phyloP scores from a whole-genome alignment of 208 protist genomes.

The Cochliopodium minus region DNA sequence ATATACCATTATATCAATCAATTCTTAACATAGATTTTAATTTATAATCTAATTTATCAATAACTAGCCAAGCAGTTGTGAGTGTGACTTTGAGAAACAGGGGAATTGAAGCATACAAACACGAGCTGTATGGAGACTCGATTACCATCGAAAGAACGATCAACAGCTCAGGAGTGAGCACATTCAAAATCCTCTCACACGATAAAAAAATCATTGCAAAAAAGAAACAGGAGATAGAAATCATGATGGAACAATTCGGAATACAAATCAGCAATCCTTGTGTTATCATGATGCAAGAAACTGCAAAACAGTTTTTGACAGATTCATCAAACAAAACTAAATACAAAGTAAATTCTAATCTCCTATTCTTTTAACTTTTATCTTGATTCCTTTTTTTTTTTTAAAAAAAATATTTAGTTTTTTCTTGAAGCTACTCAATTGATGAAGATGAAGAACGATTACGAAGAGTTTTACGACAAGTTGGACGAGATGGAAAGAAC shows the following conservation, averaged over 20 bases:
- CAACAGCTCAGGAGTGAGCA: not conserved
- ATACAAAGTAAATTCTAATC: too few species aligned
- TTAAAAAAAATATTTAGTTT: too few species aligned
- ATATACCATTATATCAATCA: too few species aligned
- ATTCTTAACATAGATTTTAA: too few species aligned
- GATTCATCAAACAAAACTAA: not conserved
- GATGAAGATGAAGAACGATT: not conserved
- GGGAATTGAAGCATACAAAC: conserved; percentile 5
- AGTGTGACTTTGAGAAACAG: conserved; percentile 1
- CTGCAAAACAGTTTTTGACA: not conserved
- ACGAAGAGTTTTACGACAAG: not conserved
- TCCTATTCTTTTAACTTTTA: too few species aligned
- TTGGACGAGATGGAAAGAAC: not conserved
- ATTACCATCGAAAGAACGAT: not conserved
- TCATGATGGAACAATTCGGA: not conserved
- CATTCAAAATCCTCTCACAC: not conserved
- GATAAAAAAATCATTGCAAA: not conserved
- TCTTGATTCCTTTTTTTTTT: too few species aligned
- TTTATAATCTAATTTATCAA: too few species aligned
- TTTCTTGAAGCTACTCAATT: conserved; percentile 1
- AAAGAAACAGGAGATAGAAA: not conserved
- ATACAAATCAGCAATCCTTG: conserved; percentile 9
- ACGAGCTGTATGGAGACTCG: not conserved
- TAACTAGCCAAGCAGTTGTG: not conserved
- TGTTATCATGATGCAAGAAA: conserved; percentile 4